phyloP scores from a whole-genome alignment of 2,329 filamentous ascomycete species.

The Fusarium poae region DNA sequence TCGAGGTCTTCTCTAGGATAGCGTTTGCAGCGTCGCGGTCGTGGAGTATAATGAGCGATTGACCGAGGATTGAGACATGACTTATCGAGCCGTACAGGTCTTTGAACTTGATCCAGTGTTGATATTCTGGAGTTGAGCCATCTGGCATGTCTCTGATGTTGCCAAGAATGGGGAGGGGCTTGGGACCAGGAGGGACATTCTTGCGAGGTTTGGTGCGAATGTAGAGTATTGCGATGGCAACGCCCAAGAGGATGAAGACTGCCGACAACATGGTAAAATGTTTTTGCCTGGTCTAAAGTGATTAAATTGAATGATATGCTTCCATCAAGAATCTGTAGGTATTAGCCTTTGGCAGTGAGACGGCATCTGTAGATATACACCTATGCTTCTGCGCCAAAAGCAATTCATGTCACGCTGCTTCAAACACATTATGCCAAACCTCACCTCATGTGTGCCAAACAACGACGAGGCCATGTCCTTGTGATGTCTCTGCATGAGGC shows the following conservation, averaged over 20 bases:
- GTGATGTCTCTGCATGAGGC: too few species aligned
- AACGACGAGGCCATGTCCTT: too few species aligned
- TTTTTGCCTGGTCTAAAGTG: fast-evolving
- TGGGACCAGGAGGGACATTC: slow-evolving; percentile 61
- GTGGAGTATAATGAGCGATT: slow-evolving; percentile 53
- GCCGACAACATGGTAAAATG: background rate
- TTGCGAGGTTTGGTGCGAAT: background rate
- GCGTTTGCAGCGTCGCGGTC: background rate
- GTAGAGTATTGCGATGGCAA: background rate
- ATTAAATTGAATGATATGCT: background rate
- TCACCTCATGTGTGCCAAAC: too few species aligned
- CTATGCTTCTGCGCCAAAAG: too few species aligned
- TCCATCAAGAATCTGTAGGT: too few species aligned
- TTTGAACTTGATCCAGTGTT: slow-evolving; percentile 58
- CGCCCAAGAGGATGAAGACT: fast-evolving
- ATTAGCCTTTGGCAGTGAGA: too few species aligned
- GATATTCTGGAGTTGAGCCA: slow-evolving; percentile 49
- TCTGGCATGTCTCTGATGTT: slow-evolving; percentile 63
- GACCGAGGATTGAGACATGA: slow-evolving; percentile 56
- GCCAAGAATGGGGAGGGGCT: slow-evolving; percentile 60
- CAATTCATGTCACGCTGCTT: too few species aligned
- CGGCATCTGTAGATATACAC: too few species aligned
- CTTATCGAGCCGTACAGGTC: slow-evolving; percentile 54
- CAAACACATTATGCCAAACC: too few species aligned
- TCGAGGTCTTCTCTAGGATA: slow-evolving; percentile 50